Percentiles rank a stretch among this genome's conserved stretches.
Evolutionary conservation across 1,284 basidiomycete species (phyloP).

Genomic region (Sphagnurus paluster): DNA sequence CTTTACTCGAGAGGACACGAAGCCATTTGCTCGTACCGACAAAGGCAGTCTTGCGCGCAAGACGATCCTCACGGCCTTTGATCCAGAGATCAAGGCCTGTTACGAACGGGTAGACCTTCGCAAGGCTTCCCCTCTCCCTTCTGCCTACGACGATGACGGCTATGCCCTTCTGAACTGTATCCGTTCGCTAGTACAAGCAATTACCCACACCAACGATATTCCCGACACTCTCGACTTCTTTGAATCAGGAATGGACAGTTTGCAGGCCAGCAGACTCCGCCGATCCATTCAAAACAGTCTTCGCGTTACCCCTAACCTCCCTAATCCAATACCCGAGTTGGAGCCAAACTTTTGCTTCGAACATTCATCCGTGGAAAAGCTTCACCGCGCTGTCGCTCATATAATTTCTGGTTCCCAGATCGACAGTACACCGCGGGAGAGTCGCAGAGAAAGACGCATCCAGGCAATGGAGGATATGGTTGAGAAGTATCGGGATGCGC

Average conservation of each 20-base stretch:
- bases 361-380: constrained; percentile 28
- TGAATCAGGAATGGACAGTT: constrained; percentile 37
- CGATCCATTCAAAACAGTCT: constrained; percentile 27
- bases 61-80: constrained; percentile 28
- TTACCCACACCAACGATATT: constrained; percentile 19
- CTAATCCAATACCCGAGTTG: constrained; percentile 20
- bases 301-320: constrained; percentile 23
- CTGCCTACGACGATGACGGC: constrained; percentile 14
- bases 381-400: constrained; percentile 21
- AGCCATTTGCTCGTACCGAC: constrained; percentile 30
- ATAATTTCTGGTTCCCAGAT: constrained; percentile 24
- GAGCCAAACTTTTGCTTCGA: constrained; percentile 31
- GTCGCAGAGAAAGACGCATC: constrained; percentile 21
- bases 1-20: constrained; percentile 26
- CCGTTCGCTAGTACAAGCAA: constrained; percentile 20
- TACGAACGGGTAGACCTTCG: constrained; percentile 24
- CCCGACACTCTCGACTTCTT: constrained; percentile 33
- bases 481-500: constrained; percentile 24
- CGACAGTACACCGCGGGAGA: not conserved
- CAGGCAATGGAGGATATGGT: constrained; percentile 31
- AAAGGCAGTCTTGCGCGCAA: constrained; percentile 34
- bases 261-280: constrained; percentile 34
- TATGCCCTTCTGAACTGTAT: constrained; percentile 18
- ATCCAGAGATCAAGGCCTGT: constrained; percentile 29
- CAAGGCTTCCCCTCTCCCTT: constrained; percentile 22